These are phyloP conservation scores for Clavispora santaluciae DNA, from an alignment of 805 yeast genomes.

Conservation along the genomic window DNA sequence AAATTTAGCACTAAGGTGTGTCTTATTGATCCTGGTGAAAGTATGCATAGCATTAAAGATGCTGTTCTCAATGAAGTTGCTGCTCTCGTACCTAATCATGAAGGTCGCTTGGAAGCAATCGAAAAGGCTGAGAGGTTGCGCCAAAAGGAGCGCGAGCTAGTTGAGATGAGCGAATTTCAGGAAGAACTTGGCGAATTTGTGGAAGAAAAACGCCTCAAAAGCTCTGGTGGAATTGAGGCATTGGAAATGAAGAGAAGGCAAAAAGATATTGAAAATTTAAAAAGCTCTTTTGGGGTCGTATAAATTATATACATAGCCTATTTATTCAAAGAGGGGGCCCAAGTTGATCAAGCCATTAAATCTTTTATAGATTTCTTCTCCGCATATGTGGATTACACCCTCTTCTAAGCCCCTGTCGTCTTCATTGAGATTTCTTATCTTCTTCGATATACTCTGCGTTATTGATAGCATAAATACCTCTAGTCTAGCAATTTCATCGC, in stretches of 20 bases:
- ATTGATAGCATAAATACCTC: constrained; percentile 12
- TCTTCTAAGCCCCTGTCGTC: neutral
- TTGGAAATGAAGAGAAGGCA: constrained; percentile 62
- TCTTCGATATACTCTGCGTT: constrained; percentile 9
- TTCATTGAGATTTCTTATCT: constrained; percentile 12
- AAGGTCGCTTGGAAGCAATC: constrained; percentile 80
- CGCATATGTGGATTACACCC: neutral
- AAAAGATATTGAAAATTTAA: constrained; percentile 69
- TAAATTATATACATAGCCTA: constrained; percentile 6
- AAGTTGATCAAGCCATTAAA: neutral
- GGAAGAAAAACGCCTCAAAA: constrained; percentile 67
- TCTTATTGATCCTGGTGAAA: constrained; percentile 59
- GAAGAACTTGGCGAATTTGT: constrained; percentile 86
- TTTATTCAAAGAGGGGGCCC: neutral
- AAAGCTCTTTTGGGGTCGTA: constrained; percentile 39
- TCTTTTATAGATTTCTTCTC: neutral
- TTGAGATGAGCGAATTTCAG: constrained; percentile 61
- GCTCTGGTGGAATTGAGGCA: constrained; percentile 87
- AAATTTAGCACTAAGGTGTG: constrained; percentile 40
- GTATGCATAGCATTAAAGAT: constrained; percentile 57
- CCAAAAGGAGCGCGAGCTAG: constrained; percentile 59
- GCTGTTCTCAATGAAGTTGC: constrained; percentile 78
- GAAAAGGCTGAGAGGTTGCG: constrained; percentile 80
- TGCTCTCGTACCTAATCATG: constrained; percentile 78
- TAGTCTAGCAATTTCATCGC: constrained; percentile 1